Conservation (phyloP, 139 green algal species). For the Picochlorum sp. region DNA sequence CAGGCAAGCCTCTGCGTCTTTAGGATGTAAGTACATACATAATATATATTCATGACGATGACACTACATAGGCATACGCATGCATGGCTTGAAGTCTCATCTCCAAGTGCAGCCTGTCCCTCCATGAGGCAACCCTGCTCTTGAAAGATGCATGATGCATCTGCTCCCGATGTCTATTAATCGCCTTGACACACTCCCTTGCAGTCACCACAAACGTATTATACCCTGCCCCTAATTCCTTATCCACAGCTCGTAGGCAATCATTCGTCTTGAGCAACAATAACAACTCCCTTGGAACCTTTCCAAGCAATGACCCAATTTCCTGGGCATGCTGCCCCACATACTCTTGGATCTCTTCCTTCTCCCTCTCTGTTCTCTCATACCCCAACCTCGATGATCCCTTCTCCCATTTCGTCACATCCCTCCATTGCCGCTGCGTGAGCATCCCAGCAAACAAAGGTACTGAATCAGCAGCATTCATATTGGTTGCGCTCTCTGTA, state of each 20-base stretch:
- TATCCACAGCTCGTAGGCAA: conserved; percentile 75
- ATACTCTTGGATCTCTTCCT: conserved; percentile 43
- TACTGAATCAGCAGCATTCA: conserved; percentile 73
- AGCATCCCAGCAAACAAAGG: conserved; percentile 84
- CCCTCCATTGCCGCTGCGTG: conserved; percentile 73
- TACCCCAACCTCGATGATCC: neutral
- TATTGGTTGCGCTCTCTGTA: conserved; percentile 25
- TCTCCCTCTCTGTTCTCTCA: conserved; percentile 24
- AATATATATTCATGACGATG: neutral
- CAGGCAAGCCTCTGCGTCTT: too few relatives aligned
- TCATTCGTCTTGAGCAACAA: conserved; percentile 96
- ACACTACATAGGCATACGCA: neutral
- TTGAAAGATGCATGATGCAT: neutral
- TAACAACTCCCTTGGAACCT: conserved; percentile 73
- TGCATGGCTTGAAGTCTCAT: neutral
- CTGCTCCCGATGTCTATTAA: conserved; percentile 37
- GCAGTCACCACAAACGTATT: conserved; percentile 81
- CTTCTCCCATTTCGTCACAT: conserved; percentile 35
- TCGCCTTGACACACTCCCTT: conserved; percentile 58
- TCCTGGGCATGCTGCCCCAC: conserved; percentile 56
- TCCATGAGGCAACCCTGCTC: too few relatives aligned
- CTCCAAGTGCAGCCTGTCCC: conserved; percentile 3
- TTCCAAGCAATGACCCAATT: conserved; percentile 68
- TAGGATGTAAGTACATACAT: too few relatives aligned
- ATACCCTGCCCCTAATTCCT: conserved; percentile 1